These are phyloP conservation scores for Podospora pseudopauciseta DNA, from an alignment of 495 filamentous ascomycete genomes.

Conservation along the genomic window DNA sequence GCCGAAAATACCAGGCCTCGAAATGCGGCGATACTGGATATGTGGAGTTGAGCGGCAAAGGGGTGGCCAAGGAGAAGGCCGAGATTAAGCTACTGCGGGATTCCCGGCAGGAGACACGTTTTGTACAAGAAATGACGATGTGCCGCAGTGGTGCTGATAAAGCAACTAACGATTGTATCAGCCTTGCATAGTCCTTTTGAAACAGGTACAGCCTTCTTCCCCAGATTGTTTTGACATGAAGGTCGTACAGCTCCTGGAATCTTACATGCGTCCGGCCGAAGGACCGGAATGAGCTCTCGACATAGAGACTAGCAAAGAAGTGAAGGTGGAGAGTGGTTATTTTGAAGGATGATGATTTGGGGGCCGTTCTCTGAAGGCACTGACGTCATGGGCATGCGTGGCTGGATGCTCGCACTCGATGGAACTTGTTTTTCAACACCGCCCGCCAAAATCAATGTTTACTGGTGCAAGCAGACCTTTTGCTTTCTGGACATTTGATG, in stretches of 20 bases:
- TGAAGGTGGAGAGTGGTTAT: not conserved
- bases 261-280: not conserved
- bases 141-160: not conserved
- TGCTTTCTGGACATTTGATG: not conserved
- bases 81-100: not conserved
- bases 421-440: not conserved
- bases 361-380: no score
- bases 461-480: not conserved
- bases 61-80: not conserved
- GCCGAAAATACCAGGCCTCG: not conserved
- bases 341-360: no score
- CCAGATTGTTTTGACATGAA: not conserved
- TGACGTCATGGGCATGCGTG: not conserved
- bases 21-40: not conserved
- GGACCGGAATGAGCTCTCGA: no score
- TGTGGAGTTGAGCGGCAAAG: not conserved
- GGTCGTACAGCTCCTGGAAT: not conserved
- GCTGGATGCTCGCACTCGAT: not conserved
- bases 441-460: not conserved
- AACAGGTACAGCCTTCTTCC: not conserved
- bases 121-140: not conserved
- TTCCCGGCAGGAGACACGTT: not conserved
- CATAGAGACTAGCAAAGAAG: no score
- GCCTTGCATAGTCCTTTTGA: not conserved
- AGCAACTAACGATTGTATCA: not conserved